phyloP scores from a whole-genome alignment of 805 yeast genomes.

The Ogataea nitratoaversa region DNA sequence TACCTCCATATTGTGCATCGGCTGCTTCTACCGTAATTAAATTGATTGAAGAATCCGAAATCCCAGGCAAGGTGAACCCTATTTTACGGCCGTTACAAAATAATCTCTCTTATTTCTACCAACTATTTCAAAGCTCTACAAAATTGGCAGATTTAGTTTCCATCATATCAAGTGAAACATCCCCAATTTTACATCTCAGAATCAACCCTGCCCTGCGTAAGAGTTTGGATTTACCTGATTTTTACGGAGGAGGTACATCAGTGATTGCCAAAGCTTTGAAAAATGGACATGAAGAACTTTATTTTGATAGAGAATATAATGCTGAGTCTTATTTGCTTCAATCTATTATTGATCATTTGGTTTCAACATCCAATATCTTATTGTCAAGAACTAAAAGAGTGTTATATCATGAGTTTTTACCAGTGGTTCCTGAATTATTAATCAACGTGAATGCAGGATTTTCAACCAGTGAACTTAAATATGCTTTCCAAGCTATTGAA shows the following conservation, averaged over 20 bases:
- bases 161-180: constrained; percentile 51
- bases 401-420: constrained; percentile 69
- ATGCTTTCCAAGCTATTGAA: constrained; percentile 38
- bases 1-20: constrained; percentile 86
- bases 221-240: constrained; percentile 41
- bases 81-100: constrained; percentile 35
- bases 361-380: constrained; percentile 47
- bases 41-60: constrained; percentile 38
- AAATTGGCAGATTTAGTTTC: constrained; percentile 37
- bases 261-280: constrained; percentile 40
- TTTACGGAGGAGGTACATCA: constrained; percentile 45
- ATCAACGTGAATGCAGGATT: constrained; percentile 46
- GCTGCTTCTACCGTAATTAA: constrained; percentile 48
- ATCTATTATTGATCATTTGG: constrained; percentile 53
- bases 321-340: constrained; percentile 63
- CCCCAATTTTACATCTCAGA: constrained; percentile 69
- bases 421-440: constrained; percentile 59
- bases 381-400: constrained; percentile 56
- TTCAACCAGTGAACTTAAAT: constrained; percentile 39
- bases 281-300: constrained; percentile 37
- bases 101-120: constrained; percentile 38
- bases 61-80: constrained; percentile 33
- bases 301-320: constrained; percentile 41
- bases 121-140: constrained; percentile 37
- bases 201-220: constrained; percentile 45